Evolutionary conservation across 768 basidiomycete genomes (phyloP), one percentile per base, ranked within the genome.

Genomic region (Tulasnella sp.): DNA sequence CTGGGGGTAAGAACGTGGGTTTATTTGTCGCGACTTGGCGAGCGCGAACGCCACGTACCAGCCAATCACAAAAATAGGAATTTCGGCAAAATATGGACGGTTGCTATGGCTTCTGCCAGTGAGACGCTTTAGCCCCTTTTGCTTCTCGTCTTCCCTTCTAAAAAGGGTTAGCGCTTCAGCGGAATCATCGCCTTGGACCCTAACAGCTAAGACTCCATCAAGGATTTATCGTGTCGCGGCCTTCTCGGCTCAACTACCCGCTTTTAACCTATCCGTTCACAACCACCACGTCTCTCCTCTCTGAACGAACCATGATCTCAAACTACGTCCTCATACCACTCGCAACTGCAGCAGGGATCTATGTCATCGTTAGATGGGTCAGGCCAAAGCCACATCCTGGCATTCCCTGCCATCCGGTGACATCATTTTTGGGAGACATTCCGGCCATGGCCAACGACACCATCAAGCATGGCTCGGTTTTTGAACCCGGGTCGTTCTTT

Each of bases 341-440:
- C 31, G 62, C 19, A 31, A 68, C 62, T 6, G 62, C 62, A 12
- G 62, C 31, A 68, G 62, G 62, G 27, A 36, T 36, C 34, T 68
- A 68, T 36, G 4, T 68, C 10, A 27, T 68, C 34, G 62, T 36
- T 34, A 39, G 73, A 74, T 74, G 73, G 73, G n/a, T 74, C 38
- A 39, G 73, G 42, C 75, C 75, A 38, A 46, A 56, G 46, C 75
- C 75, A 27, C 9, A 42, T 48, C 42, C 75, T 34, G 34, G 44
- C 14, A 76, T 76, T 27, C 75, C 75, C 19, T 48, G 46, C 19
- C 39, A 62, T 27, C 75, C 75, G 24, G 56, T 76, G 39, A 48
- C 44, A 31, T 76, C 75, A n/a, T 24, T 76, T 38, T 62, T 46
- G 44, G 75, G 75, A 48, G 75, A 76, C 52, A 76, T 76, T n/a